phyloP scores from a whole-genome alignment of 1,139 yeast species.

The Magnusiomyces sp. region DNA sequence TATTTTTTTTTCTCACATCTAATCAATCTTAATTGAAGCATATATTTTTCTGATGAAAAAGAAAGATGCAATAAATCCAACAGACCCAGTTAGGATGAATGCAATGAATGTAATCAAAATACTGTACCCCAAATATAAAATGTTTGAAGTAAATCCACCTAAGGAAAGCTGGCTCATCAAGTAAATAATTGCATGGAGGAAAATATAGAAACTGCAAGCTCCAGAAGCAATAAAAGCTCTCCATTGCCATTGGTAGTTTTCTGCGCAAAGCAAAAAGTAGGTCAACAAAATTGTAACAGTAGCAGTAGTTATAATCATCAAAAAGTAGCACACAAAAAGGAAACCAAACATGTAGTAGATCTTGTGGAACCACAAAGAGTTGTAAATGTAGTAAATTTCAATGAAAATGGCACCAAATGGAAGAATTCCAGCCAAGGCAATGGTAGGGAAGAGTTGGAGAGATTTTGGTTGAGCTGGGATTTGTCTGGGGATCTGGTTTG shows the following conservation, averaged over 20 bases:
- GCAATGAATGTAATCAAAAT: conserved; percentile 58
- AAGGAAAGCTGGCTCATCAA: conserved; percentile 45
- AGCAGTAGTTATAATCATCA: conserved; percentile 76
- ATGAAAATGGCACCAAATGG: conserved; percentile 95
- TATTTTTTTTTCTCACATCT: conserved; percentile 10
- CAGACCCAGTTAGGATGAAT: conserved; percentile 78
- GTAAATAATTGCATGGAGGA: conserved; percentile 66
- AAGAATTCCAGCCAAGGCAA: conserved; percentile 77
- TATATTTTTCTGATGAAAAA: conserved; percentile 73
- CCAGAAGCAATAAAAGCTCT: conserved; percentile 82
- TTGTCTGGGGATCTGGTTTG: conserved; percentile 88
- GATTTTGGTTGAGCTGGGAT: conserved; percentile 89
- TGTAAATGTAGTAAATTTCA: conserved; percentile 79
- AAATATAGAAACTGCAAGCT: conserved; percentile 78
- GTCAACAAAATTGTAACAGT: conserved; percentile 73
- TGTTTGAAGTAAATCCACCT: conserved; percentile 68
- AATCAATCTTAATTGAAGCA: conserved; percentile 79
- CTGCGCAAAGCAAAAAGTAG: conserved; percentile 80
- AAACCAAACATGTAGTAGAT: conserved; percentile 97
- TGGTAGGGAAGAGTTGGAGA: conserved; percentile 55
- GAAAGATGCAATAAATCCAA: conserved; percentile 74
- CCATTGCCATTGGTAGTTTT: conserved; percentile 98
- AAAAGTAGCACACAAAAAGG: conserved; percentile 73
- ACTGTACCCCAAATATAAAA: conserved; percentile 83
- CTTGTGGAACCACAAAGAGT: conserved; percentile 90